These are phyloP conservation scores for Cladosporium sp. DNA, from an alignment of 2,329 filamentous ascomycete species.

Conservation along the genomic window DNA sequence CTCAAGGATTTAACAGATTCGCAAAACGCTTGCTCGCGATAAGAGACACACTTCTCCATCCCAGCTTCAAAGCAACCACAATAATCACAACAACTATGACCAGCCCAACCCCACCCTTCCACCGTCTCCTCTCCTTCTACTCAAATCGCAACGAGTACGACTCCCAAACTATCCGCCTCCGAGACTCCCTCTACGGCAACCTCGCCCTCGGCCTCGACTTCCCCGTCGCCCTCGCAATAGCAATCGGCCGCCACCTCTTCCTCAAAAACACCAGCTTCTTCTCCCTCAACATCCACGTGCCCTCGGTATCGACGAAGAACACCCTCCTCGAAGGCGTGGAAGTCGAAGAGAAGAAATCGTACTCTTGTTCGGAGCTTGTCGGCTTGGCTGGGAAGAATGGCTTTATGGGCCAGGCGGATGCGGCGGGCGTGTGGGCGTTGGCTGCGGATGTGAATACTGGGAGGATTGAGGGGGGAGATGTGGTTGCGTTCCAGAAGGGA, in stretches of 20 bases:
- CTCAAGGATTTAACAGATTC: background rate
- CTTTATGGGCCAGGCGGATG: constrained; percentile 25
- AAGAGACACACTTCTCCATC: background rate
- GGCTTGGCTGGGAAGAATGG: constrained; percentile 19
- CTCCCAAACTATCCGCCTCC: constrained; percentile 31
- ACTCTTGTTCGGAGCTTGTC: constrained; percentile 28
- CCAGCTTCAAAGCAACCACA: background rate
- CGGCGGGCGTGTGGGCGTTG: constrained; percentile 31
- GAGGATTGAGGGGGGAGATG: constrained; percentile 27
- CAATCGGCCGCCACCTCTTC: constrained; percentile 30
- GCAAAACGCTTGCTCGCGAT: background rate
- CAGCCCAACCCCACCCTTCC: constrained; percentile 27
- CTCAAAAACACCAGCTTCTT: constrained; percentile 31
- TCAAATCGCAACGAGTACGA: constrained; percentile 27
- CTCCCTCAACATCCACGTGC: constrained; percentile 33
- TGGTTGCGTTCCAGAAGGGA: constrained; percentile 30
- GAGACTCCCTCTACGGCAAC: constrained; percentile 33
- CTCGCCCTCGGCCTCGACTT: constrained; percentile 35
- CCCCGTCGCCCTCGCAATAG: constrained; percentile 31
- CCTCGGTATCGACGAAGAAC: constrained; percentile 25
- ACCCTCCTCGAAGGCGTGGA: constrained; percentile 29
- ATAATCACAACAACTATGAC: constrained; percentile 2
- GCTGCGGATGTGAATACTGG: constrained; percentile 30
- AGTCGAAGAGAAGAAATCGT: constrained; percentile 28
- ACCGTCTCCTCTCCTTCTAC: constrained; percentile 35